phyloP scores from a whole-genome alignment of 106 monocot genomes.

The Alisma plantagoaquatica region DNA sequence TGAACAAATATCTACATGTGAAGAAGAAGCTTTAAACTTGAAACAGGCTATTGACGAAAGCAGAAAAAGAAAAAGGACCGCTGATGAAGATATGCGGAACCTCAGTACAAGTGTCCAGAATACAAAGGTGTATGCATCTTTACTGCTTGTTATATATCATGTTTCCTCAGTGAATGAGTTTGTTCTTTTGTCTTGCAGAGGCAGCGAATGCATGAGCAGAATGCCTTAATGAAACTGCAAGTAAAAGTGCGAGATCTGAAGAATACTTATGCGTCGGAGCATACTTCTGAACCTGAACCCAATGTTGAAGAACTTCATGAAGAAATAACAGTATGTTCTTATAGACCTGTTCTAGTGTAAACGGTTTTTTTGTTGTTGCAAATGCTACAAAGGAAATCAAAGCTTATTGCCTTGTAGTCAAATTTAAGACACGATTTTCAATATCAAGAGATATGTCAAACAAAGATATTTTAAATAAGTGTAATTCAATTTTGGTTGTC shows the following conservation, averaged over 20 bases:
- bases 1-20: constrained; percentile 40
- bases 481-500: too few species aligned
- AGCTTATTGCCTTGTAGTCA: too few species aligned
- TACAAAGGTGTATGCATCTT: constrained; percentile 43
- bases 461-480: too few species aligned
- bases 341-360: too few species aligned
- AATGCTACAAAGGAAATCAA: too few species aligned
- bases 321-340: constrained; percentile 63
- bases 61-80: constrained; percentile 46
- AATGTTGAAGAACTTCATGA: constrained; percentile 57
- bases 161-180: constrained; percentile 2
- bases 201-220: constrained; percentile 43
- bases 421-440: too few species aligned
- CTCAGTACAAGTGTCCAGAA: constrained; percentile 33
- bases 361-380: too few species aligned
- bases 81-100: constrained; percentile 31
- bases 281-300: constrained; percentile 18
- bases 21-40: constrained; percentile 32
- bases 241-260: constrained; percentile 39
- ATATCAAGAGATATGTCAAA: too few species aligned
- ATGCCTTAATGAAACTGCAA: constrained; percentile 36
- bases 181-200: constrained; percentile 31
- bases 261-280: constrained; percentile 40
- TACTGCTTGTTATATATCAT: not conserved
- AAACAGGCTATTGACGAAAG: constrained; percentile 36